Conservation (phyloP, 352 stramenopile species). For the Pythium insidiosum region DNA sequence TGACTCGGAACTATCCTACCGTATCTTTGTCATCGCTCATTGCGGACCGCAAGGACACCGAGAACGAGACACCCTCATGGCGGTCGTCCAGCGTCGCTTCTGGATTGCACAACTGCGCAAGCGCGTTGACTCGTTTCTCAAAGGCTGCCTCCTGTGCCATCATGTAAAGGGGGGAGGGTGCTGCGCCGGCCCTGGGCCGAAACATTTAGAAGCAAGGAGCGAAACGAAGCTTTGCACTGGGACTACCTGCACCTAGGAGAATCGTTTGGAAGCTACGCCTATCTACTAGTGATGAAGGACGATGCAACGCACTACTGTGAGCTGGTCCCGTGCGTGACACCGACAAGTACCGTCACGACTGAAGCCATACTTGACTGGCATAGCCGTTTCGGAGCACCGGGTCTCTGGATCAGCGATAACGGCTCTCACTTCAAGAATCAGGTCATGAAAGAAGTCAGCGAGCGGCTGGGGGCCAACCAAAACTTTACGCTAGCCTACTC, state of each 20-base stretch:
- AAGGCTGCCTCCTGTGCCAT: constrained; percentile 11
- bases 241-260: no score
- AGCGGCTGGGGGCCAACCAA: constrained; percentile 4
- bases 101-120: neutral
- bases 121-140: no score
- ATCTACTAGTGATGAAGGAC: no score
- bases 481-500: constrained; percentile 16
- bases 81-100: neutral
- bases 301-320: no score
- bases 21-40: constrained; percentile 3
- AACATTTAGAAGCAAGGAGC: no score
- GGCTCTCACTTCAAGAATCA: no score
- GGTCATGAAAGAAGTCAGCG: constrained; percentile 13
- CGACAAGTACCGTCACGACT: constrained; percentile 6
- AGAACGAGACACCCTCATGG: neutral
- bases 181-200: no score
- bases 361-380: constrained; percentile 14
- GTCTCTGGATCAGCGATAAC: no score
- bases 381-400: no score
- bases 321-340: constrained; percentile 8
- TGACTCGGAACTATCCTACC: neutral
- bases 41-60: no score
- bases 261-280: no score
- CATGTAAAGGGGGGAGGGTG: constrained; percentile 18
- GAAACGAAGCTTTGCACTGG: no score